A percentile compares a stretch with the other conserved stretches of the same genome.
These are phyloP conservation scores for Cochlearia excelsa DNA, from an alignment of 345 rosid genomes.

Conservation along the genomic window DNA sequence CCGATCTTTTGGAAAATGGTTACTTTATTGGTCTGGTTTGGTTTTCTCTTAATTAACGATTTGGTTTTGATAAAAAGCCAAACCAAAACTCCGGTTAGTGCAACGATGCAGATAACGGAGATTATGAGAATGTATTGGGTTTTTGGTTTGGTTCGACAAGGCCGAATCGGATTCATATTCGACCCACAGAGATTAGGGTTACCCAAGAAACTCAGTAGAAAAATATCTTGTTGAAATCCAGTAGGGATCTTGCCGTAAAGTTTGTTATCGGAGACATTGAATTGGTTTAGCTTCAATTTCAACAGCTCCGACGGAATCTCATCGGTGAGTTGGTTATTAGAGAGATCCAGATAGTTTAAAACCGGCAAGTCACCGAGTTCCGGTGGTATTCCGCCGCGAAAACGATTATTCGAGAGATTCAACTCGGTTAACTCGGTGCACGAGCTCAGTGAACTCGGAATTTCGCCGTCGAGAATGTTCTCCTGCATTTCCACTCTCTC, in stretches of 20 bases:
- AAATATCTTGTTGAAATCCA: slow-evolving; percentile 38
- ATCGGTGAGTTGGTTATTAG: slow-evolving; percentile 53
- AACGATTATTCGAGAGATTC: slow-evolving; percentile 50
- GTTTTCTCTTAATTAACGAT: slow-evolving; percentile 31
- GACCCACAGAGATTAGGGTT: slow-evolving; percentile 66
- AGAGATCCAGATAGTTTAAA: slow-evolving; percentile 53
- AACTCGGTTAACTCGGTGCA: slow-evolving; percentile 48
- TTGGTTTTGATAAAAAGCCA: slow-evolving; percentile 45
- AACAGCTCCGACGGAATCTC: slow-evolving; percentile 53
- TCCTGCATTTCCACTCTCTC: slow-evolving; percentile 53
- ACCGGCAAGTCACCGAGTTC: slow-evolving; percentile 52
- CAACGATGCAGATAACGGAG: slow-evolving; percentile 36
- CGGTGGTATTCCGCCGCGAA: slow-evolving; percentile 58
- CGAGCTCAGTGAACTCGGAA: slow-evolving; percentile 48
- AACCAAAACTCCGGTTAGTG: slow-evolving; percentile 40
- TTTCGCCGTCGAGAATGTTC: slow-evolving; percentile 49
- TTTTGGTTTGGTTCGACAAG: slow-evolving; percentile 42
- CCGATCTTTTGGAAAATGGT: slow-evolving; percentile 56
- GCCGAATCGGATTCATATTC: slow-evolving; percentile 42
- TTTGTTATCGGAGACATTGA: slow-evolving; percentile 59
- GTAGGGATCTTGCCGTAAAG: slow-evolving; percentile 54
- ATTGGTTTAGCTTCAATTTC: slow-evolving; percentile 45
- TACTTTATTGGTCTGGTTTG: slow-evolving; percentile 40
- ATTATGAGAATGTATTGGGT: slow-evolving; percentile 30
- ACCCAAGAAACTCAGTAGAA: slow-evolving; percentile 46